Base-by-base conservation (phyloP, 345 rosid genomes). In the Salix purpurea region DNA sequence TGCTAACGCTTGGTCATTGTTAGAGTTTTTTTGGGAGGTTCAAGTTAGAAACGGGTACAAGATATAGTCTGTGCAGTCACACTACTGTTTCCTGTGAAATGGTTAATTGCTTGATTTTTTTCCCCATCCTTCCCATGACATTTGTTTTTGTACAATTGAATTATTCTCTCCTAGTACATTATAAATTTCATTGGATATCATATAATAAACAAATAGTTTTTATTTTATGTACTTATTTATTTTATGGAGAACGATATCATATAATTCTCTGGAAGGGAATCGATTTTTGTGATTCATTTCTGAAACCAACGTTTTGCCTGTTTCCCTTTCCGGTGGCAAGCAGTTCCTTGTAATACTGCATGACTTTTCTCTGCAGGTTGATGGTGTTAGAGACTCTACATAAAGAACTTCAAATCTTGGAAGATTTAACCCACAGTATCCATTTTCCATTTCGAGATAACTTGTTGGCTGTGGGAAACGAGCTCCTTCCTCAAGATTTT, bases 401-500 rank as follows among this genome's bases (percentile, higher is more conserved):
- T 44, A 23, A 56, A n/a, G 14, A 14, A 8, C 13, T 52, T 7
- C 2, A 52, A 48, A 48, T 48, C 15, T 10, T 0, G 10, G 2
- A 52, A 52, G 19, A 52, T 52, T 19, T 19, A 7, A 52, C 19
- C 58, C 58, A 19, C 58, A 16, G 58, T n/a, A 18, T 6, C 23
- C n/a, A 7, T 52, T 52, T 11, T 19, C 2, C 58, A 1, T 62
- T 82, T 89, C 61, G 89, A 80, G 67, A 34, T n/a, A 40, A 79
- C 11, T 68, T 68, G 81, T 80, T 76, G 86, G 80, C 81, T 84
- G 42, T 50, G 85, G 21, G 84, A 70, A 74, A 84, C 81, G 58
- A 91, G 79, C 64, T 91, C 71, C 77, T 87, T 91, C 82, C 90
- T 88, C 74, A 86, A 74, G 69, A 91, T 87, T 79, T 91, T 91